Conservation (phyloP, 768 basidiomycete species). For the Russula foetens region DNA sequence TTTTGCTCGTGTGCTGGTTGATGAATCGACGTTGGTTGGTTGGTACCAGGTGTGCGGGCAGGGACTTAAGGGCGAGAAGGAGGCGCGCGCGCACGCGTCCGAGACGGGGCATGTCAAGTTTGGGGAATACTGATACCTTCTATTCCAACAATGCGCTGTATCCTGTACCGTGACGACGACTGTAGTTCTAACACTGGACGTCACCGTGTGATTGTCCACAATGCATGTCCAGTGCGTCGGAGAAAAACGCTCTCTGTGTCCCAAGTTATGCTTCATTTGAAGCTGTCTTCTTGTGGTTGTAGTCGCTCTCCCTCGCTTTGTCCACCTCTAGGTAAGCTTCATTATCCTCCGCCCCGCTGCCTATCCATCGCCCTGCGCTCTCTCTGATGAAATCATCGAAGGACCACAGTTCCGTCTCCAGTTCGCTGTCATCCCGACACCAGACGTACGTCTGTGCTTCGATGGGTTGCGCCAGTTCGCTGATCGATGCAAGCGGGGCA, state of each 20-base stretch:
- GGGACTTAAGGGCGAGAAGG: slow-evolving; percentile 91
- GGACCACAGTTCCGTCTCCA: slow-evolving; percentile 65
- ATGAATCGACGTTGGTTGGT: neutral
- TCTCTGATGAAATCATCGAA: slow-evolving; percentile 74
- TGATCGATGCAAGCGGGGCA: slow-evolving; percentile 33
- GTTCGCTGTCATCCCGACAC: slow-evolving; percentile 30
- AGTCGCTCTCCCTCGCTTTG: slow-evolving; percentile 28
- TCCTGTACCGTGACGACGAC: neutral
- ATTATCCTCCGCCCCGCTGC: slow-evolving; percentile 29
- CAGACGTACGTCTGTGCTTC: slow-evolving; percentile 74
- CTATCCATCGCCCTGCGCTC: slow-evolving; percentile 75
- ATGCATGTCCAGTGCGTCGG: neutral
- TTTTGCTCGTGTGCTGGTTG: neutral
- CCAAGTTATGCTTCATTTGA: neutral
- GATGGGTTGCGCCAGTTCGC: slow-evolving; percentile 31
- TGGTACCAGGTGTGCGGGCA: slow-evolving; percentile 60
- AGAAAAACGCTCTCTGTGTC: neutral
- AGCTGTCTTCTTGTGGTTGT: neutral
- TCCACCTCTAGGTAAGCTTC: slow-evolving; percentile 48
- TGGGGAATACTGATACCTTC: slow-evolving; percentile 56
- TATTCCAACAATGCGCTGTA: neutral
- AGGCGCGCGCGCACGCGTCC: slow-evolving; percentile 79
- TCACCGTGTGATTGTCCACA: neutral
- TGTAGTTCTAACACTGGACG: neutral
- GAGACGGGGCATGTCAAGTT: slow-evolving; percentile 81